Percentiles rank a stretch among this genome's conserved stretches.
These are phyloP conservation scores for Cryptococcus sp. DNA, from an alignment of 1,284 basidiomycete genomes.

Conservation along the genomic window DNA sequence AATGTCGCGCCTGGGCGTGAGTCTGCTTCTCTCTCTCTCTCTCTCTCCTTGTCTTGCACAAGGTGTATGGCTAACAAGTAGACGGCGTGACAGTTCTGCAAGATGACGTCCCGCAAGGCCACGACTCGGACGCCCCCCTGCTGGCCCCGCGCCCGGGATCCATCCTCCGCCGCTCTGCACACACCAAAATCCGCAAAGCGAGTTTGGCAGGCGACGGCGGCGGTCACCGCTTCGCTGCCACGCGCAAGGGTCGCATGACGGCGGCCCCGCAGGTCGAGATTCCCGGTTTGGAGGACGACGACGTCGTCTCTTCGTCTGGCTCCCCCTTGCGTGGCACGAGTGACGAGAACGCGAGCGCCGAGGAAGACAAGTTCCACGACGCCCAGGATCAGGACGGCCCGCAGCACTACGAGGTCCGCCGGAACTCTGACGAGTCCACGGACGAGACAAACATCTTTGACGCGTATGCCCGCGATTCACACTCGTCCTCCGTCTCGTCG, in stretches of 20 bases:
- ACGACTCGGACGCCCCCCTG: slow-evolving; percentile 68
- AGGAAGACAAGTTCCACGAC: slow-evolving; percentile 29
- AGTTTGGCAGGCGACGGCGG: slow-evolving; percentile 69
- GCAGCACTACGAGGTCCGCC: slow-evolving; percentile 27
- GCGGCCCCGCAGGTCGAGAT: slow-evolving; percentile 28
- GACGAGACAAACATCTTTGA: slow-evolving; percentile 79
- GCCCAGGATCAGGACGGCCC: slow-evolving; percentile 6
- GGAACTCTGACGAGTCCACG: slow-evolving; percentile 60
- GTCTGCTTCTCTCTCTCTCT: slow-evolving; percentile 43
- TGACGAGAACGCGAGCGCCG: slow-evolving; percentile 26
- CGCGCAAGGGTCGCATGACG: slow-evolving; percentile 48
- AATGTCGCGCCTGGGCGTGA: slow-evolving; percentile 78
- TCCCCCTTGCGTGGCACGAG: slow-evolving; percentile 14
- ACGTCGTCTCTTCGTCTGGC: slow-evolving; percentile 26
- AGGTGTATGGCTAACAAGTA: slow-evolving; percentile 1
- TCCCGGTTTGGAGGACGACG: slow-evolving; percentile 28
- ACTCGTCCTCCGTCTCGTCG: slow-evolving; percentile 47
- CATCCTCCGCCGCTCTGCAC: slow-evolving; percentile 83
- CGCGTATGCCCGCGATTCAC: slow-evolving; percentile 58
- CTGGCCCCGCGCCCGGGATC: slow-evolving; percentile 80
- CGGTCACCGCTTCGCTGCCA: slow-evolving; percentile 67
- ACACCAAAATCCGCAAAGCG: slow-evolving; percentile 94
- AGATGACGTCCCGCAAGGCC: slow-evolving; percentile 33
- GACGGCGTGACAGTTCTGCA: slow-evolving; percentile 29
- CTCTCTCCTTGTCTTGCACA: neutral